Evolutionary conservation across 495 filamentous ascomycete species (phyloP), one percentile per base, ranked within the genome.

Genomic region (Aspergillus campestris): DNA sequence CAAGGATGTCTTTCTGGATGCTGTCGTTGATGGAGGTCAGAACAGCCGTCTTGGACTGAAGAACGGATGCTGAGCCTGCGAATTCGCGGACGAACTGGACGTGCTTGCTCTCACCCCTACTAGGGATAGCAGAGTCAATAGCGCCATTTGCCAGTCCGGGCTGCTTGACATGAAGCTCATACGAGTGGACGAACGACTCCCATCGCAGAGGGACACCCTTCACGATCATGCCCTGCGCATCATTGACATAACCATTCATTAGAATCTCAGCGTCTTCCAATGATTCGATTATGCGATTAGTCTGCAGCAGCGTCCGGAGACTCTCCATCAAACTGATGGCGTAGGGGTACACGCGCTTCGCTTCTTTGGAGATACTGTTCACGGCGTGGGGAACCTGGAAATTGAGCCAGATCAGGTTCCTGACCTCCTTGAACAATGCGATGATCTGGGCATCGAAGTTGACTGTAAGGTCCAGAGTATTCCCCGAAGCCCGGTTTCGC

Each of bases 371-470:
- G 49, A 94, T 84, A 52, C 87, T 97, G 74, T 82, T 95, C 56
- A 99, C 83, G 1, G 83, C 75, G 68, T 97, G 92, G 18, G 94
- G 92, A 27, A 99, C 86, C 42, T 84, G 81, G 61, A 85, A 97
- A 56, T 86, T 89, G 37, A 92, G 79, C 89, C 91, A 97, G 24
- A 88, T 77, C 28, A 99, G 74, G 55, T 97, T 97, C 24, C 92
- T 81, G n/a, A 95, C 94, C 67, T 99, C 92, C 58, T 99, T 99
- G 74, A 97, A 99, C 29, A 99, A 67, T 0, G 89, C 87, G 61
- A 97, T 99, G 47, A 97, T 85, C 57, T 97, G 91, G 7, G 86
- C 81, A 64, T 99, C 90, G 48, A 99, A 99, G 62, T 97, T 99
- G 57, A 99, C 88, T 5, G 75, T 78, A 11, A 99, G 75, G 62